A percentile compares a stretch with the other conserved stretches of the same genome.
Conservation (phyloP, 2,329 filamentous ascomycete genomes). For the Botryotinia globosa region DNA sequence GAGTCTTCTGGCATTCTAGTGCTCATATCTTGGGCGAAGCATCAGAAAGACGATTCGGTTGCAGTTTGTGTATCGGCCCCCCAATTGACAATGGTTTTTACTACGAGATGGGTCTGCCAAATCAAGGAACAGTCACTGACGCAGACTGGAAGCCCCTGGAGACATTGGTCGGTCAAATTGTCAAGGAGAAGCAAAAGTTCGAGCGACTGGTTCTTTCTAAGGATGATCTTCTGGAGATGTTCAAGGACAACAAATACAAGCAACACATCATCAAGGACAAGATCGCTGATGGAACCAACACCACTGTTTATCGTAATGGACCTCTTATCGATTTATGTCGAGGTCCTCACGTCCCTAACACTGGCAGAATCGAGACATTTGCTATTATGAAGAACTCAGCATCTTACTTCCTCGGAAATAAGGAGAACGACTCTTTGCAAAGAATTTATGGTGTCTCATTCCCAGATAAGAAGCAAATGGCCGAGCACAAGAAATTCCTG, state of each 20-base stretch:
- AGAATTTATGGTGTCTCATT: conserved; percentile 96
- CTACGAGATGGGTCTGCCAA: conserved; percentile 89
- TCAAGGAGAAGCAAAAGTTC: conserved; percentile 96
- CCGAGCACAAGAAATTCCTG: conserved; percentile 89
- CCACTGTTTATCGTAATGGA: conserved; percentile 89
- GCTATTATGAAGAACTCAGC: conserved; percentile 76
- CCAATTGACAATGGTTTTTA: conserved; percentile 92
- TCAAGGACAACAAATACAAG: conserved; percentile 98
- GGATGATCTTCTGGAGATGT: conserved; percentile 91
- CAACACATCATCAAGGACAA: conserved; percentile 95
- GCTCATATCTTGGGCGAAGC: conserved; percentile 96
- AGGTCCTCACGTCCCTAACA: conserved; percentile 92
- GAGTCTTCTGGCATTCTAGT: conserved; percentile 97
- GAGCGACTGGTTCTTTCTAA: conserved; percentile 87
- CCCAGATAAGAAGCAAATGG: conserved; percentile 92
- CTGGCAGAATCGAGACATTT: conserved; percentile 90
- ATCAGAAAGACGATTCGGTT: conserved; percentile 84
- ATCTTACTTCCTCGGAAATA: conserved; percentile 92
- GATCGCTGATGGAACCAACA: conserved; percentile 82
- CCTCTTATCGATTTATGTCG: conserved; percentile 93
- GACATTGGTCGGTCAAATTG: conserved; percentile 73
- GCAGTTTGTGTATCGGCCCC: conserved; percentile 89
- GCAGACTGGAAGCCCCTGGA: conserved; percentile 84
- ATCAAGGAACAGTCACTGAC: conserved; percentile 66
- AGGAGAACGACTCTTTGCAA: conserved; percentile 91